Conservation (phyloP, 768 basidiomycete species). For the Rhodotorula babjevae region DNA sequence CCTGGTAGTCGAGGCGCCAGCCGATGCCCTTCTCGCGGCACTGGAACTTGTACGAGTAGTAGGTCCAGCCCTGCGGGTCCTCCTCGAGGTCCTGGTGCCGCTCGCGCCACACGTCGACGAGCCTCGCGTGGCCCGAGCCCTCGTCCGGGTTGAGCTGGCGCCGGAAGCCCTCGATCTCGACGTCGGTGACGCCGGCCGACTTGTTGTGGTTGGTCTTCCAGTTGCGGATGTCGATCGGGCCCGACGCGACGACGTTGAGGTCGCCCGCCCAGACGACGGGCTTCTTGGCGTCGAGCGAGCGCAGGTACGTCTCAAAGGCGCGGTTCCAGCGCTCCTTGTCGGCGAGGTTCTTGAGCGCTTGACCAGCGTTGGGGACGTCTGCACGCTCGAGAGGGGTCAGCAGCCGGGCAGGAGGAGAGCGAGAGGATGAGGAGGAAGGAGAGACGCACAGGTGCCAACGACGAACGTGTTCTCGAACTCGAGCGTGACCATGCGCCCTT, state of each 20-base stretch:
- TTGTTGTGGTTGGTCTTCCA: conserved; percentile 71
- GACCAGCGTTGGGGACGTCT: conserved; percentile 79
- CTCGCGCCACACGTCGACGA: conserved; percentile 77
- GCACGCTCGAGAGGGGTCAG: conserved; percentile 46
- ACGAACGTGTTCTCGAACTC: conserved; percentile 69
- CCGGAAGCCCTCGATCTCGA: conserved; percentile 70
- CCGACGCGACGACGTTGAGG: conserved; percentile 75
- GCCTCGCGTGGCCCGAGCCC: conserved; percentile 50
- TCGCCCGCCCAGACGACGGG: conserved; percentile 86
- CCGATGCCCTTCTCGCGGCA: conserved; percentile 67
- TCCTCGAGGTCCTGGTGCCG: conserved; percentile 38
- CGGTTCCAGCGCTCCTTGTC: conserved; percentile 60
- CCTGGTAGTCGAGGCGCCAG: conserved; percentile 75
- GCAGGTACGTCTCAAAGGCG: conserved; percentile 70
- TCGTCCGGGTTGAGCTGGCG: conserved; percentile 57
- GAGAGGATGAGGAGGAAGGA: no score
- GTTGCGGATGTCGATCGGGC: conserved; percentile 48
- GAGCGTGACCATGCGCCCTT: conserved; percentile 59
- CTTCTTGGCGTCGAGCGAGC: conserved; percentile 67
- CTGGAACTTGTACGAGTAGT: conserved; percentile 61
- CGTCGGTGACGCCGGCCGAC: conserved; percentile 74
- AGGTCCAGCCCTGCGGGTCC: conserved; percentile 62
- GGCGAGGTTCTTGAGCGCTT: conserved; percentile 55
- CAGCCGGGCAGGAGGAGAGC: no score
- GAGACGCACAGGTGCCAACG: conserved; percentile 51